Base-by-base conservation (phyloP, 208 protist species). In the Leishmania martiniquensis region DNA sequence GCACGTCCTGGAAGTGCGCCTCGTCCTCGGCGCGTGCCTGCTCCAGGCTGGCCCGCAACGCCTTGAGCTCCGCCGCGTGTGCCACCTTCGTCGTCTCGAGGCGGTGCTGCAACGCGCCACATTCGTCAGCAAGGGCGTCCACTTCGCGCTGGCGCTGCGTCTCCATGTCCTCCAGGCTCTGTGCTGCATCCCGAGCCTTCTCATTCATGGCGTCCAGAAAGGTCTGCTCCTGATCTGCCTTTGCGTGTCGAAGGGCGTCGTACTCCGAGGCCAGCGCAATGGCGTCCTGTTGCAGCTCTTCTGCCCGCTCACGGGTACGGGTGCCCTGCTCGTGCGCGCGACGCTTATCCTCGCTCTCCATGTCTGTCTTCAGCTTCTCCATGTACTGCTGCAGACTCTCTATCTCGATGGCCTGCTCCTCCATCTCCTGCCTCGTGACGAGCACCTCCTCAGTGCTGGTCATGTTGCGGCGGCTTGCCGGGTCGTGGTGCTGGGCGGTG, bases 301-400 rank as follows among this genome's bases (percentile, higher is more conserved):
- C 93, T 42, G 83, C 89, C 39, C 95, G 89, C 81, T 98, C 97
- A 72, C 96, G 95, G 52, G 98, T 75, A 29, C 94, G 95, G 34
- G 98, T 97, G 54, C 90, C 90, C 83, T 98, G 94, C 85, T 98
- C 95, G 72, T 99, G 91, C 42, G 93, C 95, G 52, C 96, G 91
- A 17, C 98, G 89, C 80, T 98, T 97, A 77, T 98, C 94, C 70
- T 99, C 93, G 72, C 98, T 97, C 66, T 99, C 96, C 67, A 98
- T 96, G 75, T 99, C 94, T 15, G 96, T 94, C 76, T 92, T 94
- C 17, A 99, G 87, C 75, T 96, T 95, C 54, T 96, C 95, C 4
- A 98, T 92, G 72, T 92, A 90, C 68, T 95, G 87, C 82, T 93
- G 89, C n/a, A 98, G 85, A 51, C 90, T 94, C 69, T 91, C 88